Conservation (phyloP, 2,329 filamentous ascomycete genomes). For the Aotearoamyces nothofagi region DNA sequence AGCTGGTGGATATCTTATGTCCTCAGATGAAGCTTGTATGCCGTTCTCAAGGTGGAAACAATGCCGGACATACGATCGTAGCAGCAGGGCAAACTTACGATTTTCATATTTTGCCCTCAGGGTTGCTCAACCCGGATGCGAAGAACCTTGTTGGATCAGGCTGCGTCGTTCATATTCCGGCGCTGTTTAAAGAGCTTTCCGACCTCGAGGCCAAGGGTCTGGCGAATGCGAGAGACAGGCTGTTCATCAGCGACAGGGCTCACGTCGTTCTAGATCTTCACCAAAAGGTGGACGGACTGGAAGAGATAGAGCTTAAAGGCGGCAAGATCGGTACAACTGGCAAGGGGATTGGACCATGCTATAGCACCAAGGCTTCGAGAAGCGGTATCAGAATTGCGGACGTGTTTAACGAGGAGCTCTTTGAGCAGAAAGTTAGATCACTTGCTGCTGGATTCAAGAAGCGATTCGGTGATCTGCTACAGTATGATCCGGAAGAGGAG, state of each 20-base stretch:
- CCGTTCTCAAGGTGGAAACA: conserved; percentile 41
- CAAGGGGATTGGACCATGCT: conserved; percentile 36
- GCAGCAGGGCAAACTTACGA: conserved; percentile 22
- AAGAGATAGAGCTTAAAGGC: conserved; percentile 35
- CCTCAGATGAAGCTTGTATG: conserved; percentile 25
- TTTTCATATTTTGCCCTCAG: conserved; percentile 51
- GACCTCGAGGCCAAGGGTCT: conserved; percentile 44
- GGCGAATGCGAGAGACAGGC: conserved; percentile 34
- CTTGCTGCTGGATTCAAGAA: conserved; percentile 50
- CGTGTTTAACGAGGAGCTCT: conserved; percentile 48
- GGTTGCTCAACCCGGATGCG: conserved; percentile 55
- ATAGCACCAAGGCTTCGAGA: conserved; percentile 45
- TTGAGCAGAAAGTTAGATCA: conserved; percentile 49
- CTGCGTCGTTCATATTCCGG: conserved; percentile 22
- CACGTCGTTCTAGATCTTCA: conserved; percentile 48
- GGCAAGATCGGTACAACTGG: conserved; percentile 28
- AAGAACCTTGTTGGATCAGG: conserved; percentile 62
- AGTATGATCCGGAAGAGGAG: conserved; percentile 56
- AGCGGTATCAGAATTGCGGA: conserved; percentile 52
- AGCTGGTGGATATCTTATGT: conserved; percentile 38
- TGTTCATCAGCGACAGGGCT: conserved; percentile 41
- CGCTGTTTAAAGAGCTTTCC: conserved; percentile 42
- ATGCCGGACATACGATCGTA: conserved; percentile 24
- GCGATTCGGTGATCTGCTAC: conserved; percentile 49
- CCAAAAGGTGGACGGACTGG: conserved; percentile 51